These are phyloP conservation scores for Penicillium turbatum DNA, from an alignment of 495 filamentous ascomycete species.

Conservation along the genomic window DNA sequence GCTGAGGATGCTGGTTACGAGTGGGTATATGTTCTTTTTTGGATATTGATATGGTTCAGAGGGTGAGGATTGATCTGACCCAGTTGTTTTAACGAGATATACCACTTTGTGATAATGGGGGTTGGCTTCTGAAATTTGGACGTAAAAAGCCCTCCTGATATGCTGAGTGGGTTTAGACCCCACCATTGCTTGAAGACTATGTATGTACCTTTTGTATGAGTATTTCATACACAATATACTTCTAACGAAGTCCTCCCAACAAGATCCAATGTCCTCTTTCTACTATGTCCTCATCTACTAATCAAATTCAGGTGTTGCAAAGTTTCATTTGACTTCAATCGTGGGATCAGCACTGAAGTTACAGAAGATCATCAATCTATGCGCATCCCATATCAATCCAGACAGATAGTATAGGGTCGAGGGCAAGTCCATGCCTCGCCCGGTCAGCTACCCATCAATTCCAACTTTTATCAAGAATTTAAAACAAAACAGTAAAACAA, in stretches of 20 bases:
- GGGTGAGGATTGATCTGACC: conserved; percentile 22
- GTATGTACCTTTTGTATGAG: neutral
- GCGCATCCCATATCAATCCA: neutral
- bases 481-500: neutral
- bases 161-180: neutral
- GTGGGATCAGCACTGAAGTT: neutral
- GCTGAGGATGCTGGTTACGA: neutral
- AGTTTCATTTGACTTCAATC: neutral
- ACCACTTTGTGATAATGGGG: neutral
- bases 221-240: neutral
- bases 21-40: neutral
- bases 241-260: neutral
- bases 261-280: neutral
- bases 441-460: neutral
- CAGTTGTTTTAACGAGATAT: neutral
- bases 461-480: neutral
- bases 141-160: too few species aligned
- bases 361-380: neutral
- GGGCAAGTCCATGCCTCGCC: neutral
- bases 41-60: neutral
- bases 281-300: too few species aligned
- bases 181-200: neutral
- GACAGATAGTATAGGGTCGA: neutral
- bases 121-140: too few species aligned
- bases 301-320: neutral